Conservation (phyloP, 2,329 filamentous ascomycete species). For the Ascosphaera apis region DNA sequence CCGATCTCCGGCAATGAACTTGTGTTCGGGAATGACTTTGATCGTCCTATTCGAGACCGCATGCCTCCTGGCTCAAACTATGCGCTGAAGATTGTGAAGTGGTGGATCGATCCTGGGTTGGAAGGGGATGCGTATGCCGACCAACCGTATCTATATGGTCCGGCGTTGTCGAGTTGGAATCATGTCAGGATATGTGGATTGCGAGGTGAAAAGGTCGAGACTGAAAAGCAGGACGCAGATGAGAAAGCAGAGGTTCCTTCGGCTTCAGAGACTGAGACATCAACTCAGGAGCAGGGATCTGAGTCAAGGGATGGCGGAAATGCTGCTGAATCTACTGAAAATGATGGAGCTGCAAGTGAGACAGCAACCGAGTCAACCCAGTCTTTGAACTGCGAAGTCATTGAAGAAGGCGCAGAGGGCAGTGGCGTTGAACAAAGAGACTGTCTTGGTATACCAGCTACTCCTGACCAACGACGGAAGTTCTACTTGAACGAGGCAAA, state of each 20-base stretch:
- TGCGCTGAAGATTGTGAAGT: constrained; percentile 65
- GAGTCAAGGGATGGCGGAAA: neutral
- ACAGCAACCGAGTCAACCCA: constrained; percentile 11
- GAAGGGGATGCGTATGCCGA: constrained; percentile 82
- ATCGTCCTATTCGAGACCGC: constrained; percentile 64
- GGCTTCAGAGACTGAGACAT: neutral
- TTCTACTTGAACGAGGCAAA: constrained; percentile 34
- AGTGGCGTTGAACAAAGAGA: constrained; percentile 26
- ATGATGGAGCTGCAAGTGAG: constrained; percentile 6
- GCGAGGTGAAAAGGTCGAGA: neutral
- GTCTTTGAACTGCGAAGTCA: constrained; percentile 27
- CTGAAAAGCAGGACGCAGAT: neutral
- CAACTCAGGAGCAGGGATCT: neutral
- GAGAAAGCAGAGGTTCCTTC: neutral
- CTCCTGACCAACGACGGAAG: constrained; percentile 33
- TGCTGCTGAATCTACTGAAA: constrained; percentile 3
- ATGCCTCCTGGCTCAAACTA: constrained; percentile 71
- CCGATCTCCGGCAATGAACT: constrained; percentile 46
- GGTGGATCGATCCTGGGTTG: constrained; percentile 75
- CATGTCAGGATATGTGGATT: constrained; percentile 31
- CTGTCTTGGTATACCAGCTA: constrained; percentile 27
- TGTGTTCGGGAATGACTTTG: constrained; percentile 90
- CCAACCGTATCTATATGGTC: constrained; percentile 64
- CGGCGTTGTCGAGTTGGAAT: constrained; percentile 61
- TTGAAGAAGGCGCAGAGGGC: constrained; percentile 44